Percentiles rank a stretch among this genome's conserved stretches.
These are phyloP conservation scores for Rostrohypoxylon terebratum DNA, from an alignment of 495 filamentous ascomycete species.

Conservation along the genomic window DNA sequence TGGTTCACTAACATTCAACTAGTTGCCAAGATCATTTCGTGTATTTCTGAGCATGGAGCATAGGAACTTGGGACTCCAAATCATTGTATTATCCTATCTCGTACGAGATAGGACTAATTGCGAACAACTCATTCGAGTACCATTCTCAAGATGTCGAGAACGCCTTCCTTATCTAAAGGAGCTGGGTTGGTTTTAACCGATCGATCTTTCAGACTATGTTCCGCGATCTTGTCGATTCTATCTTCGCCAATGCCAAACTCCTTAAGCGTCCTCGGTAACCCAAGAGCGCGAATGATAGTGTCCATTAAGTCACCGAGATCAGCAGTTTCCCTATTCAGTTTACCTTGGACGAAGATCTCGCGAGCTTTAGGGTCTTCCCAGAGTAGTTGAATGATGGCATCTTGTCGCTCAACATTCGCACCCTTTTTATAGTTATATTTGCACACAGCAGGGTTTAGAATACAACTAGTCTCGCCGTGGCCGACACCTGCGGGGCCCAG, in stretches of 20 bases:
- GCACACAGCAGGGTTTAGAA: conserved; percentile 70
- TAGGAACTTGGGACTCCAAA: conserved; percentile 16
- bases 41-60: conserved; percentile 26
- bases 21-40: conserved; percentile 12
- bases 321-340: conserved; percentile 50
- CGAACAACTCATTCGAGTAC: conserved; percentile 41
- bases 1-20: conserved; percentile 5
- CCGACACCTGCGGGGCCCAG: conserved; percentile 71
- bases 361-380: conserved; percentile 55
- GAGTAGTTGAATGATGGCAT: conserved; percentile 58
- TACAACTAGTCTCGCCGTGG: conserved; percentile 73
- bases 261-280: conserved; percentile 65
- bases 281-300: conserved; percentile 65
- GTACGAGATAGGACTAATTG: conserved; percentile 5
- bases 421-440: conserved; percentile 65
- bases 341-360: conserved; percentile 54
- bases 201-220: conserved; percentile 64
- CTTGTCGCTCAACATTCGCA: conserved; percentile 64
- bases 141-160: conserved; percentile 46
- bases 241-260: conserved; percentile 68
- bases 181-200: conserved; percentile 51
- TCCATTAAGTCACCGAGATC: conserved; percentile 69
- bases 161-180: conserved; percentile 36
- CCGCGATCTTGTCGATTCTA: conserved; percentile 63
- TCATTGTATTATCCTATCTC: conserved; percentile 23